Evolutionary conservation across 331 rosid genomes (phyloP), one percentile per base, ranked within the genome.

Genomic region (Erythrophleum ivorense): DNA sequence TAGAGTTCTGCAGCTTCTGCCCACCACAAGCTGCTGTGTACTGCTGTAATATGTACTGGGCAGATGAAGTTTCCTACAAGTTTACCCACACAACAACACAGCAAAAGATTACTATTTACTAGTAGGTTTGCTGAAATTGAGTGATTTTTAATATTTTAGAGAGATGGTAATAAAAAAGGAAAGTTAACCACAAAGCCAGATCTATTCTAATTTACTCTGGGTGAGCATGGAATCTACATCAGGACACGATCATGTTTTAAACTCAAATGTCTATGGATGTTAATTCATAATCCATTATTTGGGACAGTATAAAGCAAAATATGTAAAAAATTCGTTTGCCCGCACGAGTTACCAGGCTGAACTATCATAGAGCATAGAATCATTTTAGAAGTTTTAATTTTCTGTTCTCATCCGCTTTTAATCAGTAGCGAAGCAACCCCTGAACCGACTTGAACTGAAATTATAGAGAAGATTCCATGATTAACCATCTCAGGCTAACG

Each of bases 41-140:
- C 85, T 96, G 99, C 81, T 96, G 99, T 94, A 96, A 82, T 88
- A 96, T 96, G 85, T 96, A 96, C 89, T 96, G 99, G 4, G 99
- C 99, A 80, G 99, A 94, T 45, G 99, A 96, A 52, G 98, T 87
- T 87, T 96, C 99, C 99, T 96, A 86, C 83, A 82, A 80, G 49
- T 12, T 46, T 6, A 73, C 9, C 36, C 85, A 84, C 18, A 1
- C 7, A 53, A 55, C 62, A 76, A 50, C 36, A 43, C 76, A 81
- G 6, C 24, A 76, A 68, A n/a, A 63, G 2, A 11, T 11, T 24
- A 33, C 12, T 14, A 65, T 38, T 6, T 15, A 72, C 85, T 2
- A 85, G 78, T 70, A 34, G 8, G 74, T 46, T 41, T 78, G 29
- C 34, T 40, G 24, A 80, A 72, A 34, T 58, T 29, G 65, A 52